Evolutionary conservation across 345 rosid species (phyloP).

Genomic region (Sonneratia caseolaris): DNA sequence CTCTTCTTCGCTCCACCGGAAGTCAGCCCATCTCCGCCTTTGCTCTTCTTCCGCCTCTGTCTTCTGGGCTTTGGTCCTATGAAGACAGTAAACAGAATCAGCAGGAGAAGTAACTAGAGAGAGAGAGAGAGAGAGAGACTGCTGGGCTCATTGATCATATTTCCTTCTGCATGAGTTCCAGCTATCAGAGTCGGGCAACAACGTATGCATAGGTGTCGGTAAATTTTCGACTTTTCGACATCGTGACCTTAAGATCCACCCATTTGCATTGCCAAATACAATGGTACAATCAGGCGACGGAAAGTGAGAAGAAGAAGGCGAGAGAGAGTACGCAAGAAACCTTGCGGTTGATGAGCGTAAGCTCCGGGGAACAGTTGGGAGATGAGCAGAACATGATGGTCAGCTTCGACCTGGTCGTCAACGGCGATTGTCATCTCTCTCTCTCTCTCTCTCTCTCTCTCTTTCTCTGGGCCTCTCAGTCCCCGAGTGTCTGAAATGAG

Average conservation of each 20-base stretch:
- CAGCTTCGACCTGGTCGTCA: slow-evolving; percentile 31
- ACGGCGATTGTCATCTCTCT: slow-evolving; percentile 6
- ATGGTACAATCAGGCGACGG: too few species aligned
- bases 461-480: neutral
- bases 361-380: slow-evolving; percentile 29
- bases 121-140: too few species aligned
- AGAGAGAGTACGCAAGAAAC: slow-evolving; percentile 10
- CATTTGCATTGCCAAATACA: too few species aligned
- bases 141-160: too few species aligned
- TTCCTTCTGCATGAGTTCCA: too few species aligned
- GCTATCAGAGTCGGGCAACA: too few species aligned
- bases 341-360: slow-evolving; percentile 33
- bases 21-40: slow-evolving; percentile 14
- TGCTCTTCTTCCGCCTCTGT: slow-evolving; percentile 43
- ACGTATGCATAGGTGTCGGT: neutral
- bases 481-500: neutral
- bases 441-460: slow-evolving; percentile 6
- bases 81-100: neutral
- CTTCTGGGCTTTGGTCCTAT: slow-evolving; percentile 40
- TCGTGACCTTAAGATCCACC: too few species aligned
- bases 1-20: slow-evolving; percentile 41
- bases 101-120: neutral
- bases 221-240: neutral
- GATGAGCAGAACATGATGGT: slow-evolving; percentile 21
- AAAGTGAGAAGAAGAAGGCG: too few species aligned